Evolutionary conservation across 768 basidiomycete genomes (phyloP), one percentile per base, ranked within the genome.

Genomic region (Suillus luteus): DNA sequence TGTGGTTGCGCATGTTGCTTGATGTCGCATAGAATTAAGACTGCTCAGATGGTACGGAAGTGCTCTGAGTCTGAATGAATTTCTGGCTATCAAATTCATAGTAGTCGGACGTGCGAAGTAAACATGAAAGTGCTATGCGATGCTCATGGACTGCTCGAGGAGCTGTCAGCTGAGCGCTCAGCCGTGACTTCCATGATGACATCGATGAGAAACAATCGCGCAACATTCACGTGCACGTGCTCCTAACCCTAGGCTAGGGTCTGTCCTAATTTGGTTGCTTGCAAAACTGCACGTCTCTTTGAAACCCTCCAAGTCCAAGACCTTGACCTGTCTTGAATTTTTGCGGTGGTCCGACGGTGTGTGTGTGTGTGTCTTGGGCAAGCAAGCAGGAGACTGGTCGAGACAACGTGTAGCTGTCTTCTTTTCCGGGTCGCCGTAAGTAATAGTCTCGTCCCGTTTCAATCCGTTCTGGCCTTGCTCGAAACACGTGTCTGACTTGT

Each of bases 401-500:
- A 35, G 44, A 54, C 61, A 67, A 54, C 61, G 66, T 68, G 66
- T 61, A 22, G 52, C n/a, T 51, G 55, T 46, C 57, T 41, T 52
- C 63, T 61, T 38, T 27, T 40, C 38, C 57, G 57, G 19, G 40
- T 58, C 27, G 24, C 40, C 4, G 62, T 62, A 55, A 49, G 62
- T 59, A 63, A 61, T 67, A 65, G 54, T 59, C 57, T 65, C 59
- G 38, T 60, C 43, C 43, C 15, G 35, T 49, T 49, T 49, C 14
- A 49, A 49, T 65, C 66, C 60, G 60, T 64, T 64, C 60, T 54
- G 15, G 61, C 77, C 78, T 77, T 57, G 60, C 67, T 49, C 58
- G 62, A 31, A 80, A 82, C 83, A 84, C 82, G 82, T 85, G 83
- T 79, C 72, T 67, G 59, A 64, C 73, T 62, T 64, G 63, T 27